phyloP scores from a whole-genome alignment of 2,329 filamentous ascomycete genomes.

The Fusarium graminum region DNA sequence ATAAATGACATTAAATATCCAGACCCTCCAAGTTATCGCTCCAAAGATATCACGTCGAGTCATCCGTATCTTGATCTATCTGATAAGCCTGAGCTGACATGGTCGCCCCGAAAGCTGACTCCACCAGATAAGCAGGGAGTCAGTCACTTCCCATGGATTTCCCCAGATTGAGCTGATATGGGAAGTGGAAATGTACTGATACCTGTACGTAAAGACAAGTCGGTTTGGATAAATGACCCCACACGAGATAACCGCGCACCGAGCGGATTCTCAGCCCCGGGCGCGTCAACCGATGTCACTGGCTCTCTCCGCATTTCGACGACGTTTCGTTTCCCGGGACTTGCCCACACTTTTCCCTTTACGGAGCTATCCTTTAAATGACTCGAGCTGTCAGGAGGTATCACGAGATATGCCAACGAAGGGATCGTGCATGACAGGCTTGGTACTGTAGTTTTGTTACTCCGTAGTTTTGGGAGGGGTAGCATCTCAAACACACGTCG shows the following conservation, averaged over 20 bases:
- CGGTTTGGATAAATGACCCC: slow-evolving; percentile 38
- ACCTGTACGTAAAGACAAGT: slow-evolving; percentile 31
- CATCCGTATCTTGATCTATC: slow-evolving; percentile 12
- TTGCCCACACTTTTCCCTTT: neutral
- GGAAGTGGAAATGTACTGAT: slow-evolving; percentile 14
- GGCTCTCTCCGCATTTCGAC: slow-evolving; percentile 9
- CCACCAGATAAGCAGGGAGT: neutral
- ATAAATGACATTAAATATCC: neutral
- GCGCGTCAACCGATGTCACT: slow-evolving; percentile 33
- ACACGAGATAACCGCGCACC: slow-evolving; percentile 43
- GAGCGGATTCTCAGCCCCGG: slow-evolving; percentile 12
- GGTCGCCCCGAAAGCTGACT: neutral
- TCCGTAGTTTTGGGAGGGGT: neutral
- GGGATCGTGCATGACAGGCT: neutral
- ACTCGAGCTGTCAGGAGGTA: neutral
- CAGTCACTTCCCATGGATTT: slow-evolving; percentile 1
- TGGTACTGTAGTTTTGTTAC: too few relatives aligned
- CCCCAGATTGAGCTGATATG: slow-evolving; percentile 25
- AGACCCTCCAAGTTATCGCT: neutral
- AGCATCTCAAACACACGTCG: neutral
- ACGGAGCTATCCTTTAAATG: neutral
- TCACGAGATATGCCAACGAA: neutral
- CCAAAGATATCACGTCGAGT: neutral
- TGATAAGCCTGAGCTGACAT: slow-evolving; percentile 6
- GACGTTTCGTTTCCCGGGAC: neutral